Base-by-base conservation (phyloP, 2,329 filamentous ascomycete species). In the Sclerotinia sclerotiorum region DNA sequence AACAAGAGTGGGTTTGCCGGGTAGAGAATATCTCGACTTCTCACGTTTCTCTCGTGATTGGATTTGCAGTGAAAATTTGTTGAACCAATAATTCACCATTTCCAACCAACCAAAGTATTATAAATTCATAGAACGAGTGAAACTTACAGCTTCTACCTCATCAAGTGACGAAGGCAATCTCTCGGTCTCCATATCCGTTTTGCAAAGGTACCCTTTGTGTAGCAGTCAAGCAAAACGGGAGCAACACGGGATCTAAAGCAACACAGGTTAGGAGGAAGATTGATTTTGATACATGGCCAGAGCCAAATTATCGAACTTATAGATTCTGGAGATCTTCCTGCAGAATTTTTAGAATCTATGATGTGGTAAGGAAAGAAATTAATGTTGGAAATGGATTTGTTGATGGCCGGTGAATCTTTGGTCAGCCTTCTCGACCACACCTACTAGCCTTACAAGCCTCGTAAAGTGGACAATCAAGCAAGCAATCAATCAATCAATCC, bases 141-240 rank as follows among this genome's bases (percentile, higher is more conserved):
- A 29, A 70, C 76, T 72, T 70, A 77, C 76, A 61, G 69, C 52
- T 71, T 76, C 74, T 48, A 76, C 73, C 61, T 77, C 76, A 62
- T 73, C 72, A 8, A 77, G 70, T 68, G 75, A 77, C n/a, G 70
- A 72, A 27, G 76, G 76, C 11, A 75, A 57, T 32, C 65, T 64
- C 11, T 63, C 72, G 56, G 69, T 65, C 21, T 73, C 70, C 66
- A 69, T 66, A 24, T 35, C 65, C 54, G 44, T 52, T 35, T 21
- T 39, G n/a, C 24, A 42, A 46, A 15, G n/a, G 42, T 42, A 24
- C 35, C 10, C 32, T 24, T 51, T 55, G 29, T 21, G 32, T 61
- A 49, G 21, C 32, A 61, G 51, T 32, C 24, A 29, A 63, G 57
- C 27, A 62, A 58, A n/a, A 35, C 27, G 32, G 42, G 44, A 63